Evolutionary conservation across 2,329 filamentous ascomycete species (phyloP), one percentile per base, ranked within the genome.

Genomic region (Xylariaceae sp.): DNA sequence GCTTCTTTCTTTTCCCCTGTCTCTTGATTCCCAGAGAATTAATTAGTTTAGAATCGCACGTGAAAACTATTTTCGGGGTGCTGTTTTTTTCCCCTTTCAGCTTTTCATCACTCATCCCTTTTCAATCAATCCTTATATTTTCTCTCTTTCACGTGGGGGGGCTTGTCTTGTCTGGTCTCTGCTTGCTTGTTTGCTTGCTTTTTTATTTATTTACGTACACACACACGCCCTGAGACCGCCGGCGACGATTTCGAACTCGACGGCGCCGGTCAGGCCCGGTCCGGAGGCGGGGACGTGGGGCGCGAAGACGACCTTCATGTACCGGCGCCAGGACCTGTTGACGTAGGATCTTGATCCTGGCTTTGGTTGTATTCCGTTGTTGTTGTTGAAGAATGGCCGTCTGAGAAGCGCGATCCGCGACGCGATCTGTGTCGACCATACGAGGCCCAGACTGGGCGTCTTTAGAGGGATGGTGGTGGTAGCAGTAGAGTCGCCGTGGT

Each of bases 391-490:
- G 3, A 38, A 56, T 59, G 83, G 79, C 34, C 78, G 68, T 55
- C 89, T 88, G 55, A 89, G 78, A 36, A 97, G 67, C 1, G 85
- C 88, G 43, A 97, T 78, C 9, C 90, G 83, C 52, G 81, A 82
- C 1, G 86, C 79, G 34, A 96, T 79, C 66, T 96, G 89, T 19
- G 88, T 90, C 3, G 87, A 81, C 90, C 90, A 97, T 9, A 94
- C 83, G 6, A 95, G 71, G 1, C 90, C 90, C 16, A 97, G 65
- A 5, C 85, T 85, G 0, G 90, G 90, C 0, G 86, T 95, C 64
- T 96, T 97, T 39, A 83, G 64, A 15, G 64, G 39, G 34, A 41
- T 38, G 27, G 38, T 55, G 14, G 66, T n/a, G n/a, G n/a, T n/a
- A n/a, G n/a, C n/a, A n/a, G n/a, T n/a, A n/a, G n/a, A n/a, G n/a